Conservation (phyloP, 2,329 filamentous ascomycete species). For the Pseudohalonectria lignicola region DNA sequence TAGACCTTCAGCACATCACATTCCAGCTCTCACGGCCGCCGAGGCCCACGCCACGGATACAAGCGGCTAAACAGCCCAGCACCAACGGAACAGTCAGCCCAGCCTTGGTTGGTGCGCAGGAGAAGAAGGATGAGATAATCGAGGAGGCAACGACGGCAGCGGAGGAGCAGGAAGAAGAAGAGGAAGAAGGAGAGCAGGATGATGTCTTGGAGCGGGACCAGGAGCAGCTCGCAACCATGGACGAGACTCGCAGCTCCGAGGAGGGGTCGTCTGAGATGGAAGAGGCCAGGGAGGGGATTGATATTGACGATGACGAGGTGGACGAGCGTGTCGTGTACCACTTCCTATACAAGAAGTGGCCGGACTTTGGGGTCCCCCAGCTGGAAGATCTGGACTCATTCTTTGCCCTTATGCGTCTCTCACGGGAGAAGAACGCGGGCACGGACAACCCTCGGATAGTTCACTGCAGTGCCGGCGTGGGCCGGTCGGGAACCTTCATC, state of each 20-base stretch:
- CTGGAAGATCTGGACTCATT: conserved; percentile 57
- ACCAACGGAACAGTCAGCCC: neutral
- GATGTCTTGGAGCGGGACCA: too few species aligned
- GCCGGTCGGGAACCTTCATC: conserved; percentile 90
- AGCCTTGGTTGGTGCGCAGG: too few species aligned
- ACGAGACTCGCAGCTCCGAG: neutral
- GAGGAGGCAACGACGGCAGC: neutral
- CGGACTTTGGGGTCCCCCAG: conserved; percentile 76
- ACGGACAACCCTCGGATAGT: conserved; percentile 65
- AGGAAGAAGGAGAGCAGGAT: too few species aligned
- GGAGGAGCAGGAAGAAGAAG: neutral
- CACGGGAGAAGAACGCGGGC: conserved; percentile 43
- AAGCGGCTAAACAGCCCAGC: neutral
- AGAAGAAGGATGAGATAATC: too few species aligned
- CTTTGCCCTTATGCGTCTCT: conserved; percentile 58
- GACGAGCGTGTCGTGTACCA: conserved; percentile 63
- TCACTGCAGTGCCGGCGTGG: conserved; percentile 86
- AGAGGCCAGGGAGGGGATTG: neutral
- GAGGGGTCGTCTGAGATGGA: neutral
- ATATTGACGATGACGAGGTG: conserved; percentile 17
- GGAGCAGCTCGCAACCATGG: neutral
- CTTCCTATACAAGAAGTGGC: conserved; percentile 78
- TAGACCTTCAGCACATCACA: too few species aligned
- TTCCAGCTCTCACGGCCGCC: too few species aligned
- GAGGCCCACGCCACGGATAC: too few species aligned